Base-by-base conservation (phyloP, 2,329 filamentous ascomycete genomes). In the Ustulina deusta region DNA sequence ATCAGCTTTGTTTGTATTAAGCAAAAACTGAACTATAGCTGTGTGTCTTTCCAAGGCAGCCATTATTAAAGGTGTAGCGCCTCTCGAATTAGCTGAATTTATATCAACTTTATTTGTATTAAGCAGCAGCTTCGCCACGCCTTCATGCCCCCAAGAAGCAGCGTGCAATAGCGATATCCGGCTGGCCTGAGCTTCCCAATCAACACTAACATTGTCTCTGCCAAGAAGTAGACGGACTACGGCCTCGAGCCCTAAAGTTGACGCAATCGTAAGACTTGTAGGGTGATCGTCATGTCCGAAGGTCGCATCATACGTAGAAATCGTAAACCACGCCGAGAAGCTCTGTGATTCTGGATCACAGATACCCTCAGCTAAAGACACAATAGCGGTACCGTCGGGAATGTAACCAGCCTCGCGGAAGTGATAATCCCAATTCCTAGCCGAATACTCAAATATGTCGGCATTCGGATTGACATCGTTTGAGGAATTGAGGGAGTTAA, bases 171-270 rank as follows among this genome's bases (percentile, higher is more conserved):
- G 5, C 17, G 57, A 29, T 15, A 36, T 61, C 3, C 11, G 2
- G n/a, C 34, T 13, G 7, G 1, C 2, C 11, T 44, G 2, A 32
- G 13, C 22, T 61, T 22, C n/a, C 25, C 2, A 48, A 38, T 59
- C 15, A 13, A 36, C 34, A n/a, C 34, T n/a, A 10, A 40, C 36
- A 5, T 34, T 11, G 17, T 15, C 15, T 34, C 38, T 54, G 11
- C 2, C 15, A 36, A 62, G 60, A 7, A 62, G 60, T 34, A 48
- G 25, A 22, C 29, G n/a, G 11, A 61, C 58, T n/a, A 54, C 17
- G 17, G 44, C 58, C 17, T 20, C 17, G 17, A 32, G 34, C 13
- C 59, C 59, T 7, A 40, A 36, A 40, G n/a, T 15, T 40, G 52
- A 56, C n/a, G 49, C 49, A 32, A 52, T n/a, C 17, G 17, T 20